Percentiles rank a stretch among this genome's conserved stretches.
Conservation (phyloP, 1,139 yeast species). For the Diutina scorzettiae region DNA sequence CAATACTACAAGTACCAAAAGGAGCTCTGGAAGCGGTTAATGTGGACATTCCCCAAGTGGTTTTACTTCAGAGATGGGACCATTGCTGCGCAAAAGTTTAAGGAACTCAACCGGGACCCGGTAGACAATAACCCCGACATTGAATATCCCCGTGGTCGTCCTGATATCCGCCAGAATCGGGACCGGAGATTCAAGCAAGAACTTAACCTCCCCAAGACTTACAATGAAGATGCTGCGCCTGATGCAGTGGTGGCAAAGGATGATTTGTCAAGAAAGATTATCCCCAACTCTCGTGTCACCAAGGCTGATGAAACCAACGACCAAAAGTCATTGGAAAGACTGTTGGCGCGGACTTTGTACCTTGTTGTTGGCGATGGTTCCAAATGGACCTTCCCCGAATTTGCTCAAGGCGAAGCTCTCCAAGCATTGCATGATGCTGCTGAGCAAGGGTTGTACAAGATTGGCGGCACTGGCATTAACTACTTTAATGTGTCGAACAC, state of each 20-base stretch:
- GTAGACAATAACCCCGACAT: constrained; percentile 61
- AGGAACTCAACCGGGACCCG: constrained; percentile 68
- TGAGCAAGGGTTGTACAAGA: constrained; percentile 53
- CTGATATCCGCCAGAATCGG: constrained; percentile 79
- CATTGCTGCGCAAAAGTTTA: constrained; percentile 70
- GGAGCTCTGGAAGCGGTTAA: constrained; percentile 76
- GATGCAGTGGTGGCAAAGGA: constrained; percentile 13
- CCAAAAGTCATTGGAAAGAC: constrained; percentile 60
- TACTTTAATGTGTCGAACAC: constrained; percentile 84
- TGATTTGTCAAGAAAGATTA: constrained; percentile 52
- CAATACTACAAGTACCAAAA: constrained; percentile 75
- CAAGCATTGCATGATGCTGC: constrained; percentile 63
- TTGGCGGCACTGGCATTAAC: constrained; percentile 71
- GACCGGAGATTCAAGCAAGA: constrained; percentile 79
- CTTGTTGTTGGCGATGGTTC: constrained; percentile 40
- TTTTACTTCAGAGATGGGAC: constrained; percentile 88
- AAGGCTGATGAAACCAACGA: constrained; percentile 62
- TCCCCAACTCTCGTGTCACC: constrained; percentile 61
- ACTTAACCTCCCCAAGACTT: constrained; percentile 53
- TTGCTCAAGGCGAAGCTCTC: constrained; percentile 25
- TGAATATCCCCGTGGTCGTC: constrained; percentile 71
- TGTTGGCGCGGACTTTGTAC: constrained; percentile 69
- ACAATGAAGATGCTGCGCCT: constrained; percentile 26
- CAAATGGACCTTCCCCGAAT: constrained; percentile 74
- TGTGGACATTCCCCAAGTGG: constrained; percentile 97